Evolutionary conservation across 805 yeast genomes (phyloP).

Genomic region (Lachancea nothofagi): DNA sequence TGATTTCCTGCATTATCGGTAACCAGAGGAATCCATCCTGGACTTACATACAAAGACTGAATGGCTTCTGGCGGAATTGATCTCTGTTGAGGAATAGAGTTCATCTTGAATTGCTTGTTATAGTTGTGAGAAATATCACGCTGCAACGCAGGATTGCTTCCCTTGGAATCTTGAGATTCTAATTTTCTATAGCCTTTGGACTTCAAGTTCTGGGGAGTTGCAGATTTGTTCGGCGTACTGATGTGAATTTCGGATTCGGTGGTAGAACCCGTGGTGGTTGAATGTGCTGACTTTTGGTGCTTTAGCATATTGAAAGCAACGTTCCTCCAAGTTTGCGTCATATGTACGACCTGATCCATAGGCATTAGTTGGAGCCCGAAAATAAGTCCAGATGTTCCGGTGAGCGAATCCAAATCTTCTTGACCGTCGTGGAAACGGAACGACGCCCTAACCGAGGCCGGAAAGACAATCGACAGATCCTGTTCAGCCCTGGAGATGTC

Average conservation of each 20-base stretch:
- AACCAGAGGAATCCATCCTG: constrained; percentile 86
- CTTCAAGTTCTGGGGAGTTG: constrained; percentile 21
- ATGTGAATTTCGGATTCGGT: constrained; percentile 5
- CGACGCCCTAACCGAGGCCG: constrained; percentile 77
- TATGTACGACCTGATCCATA: constrained; percentile 71
- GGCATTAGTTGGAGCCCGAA: constrained; percentile 79
- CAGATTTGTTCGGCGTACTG: constrained; percentile 19
- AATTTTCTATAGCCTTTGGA: constrained; percentile 26
- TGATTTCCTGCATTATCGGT: constrained; percentile 90
- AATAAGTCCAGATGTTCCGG: constrained; percentile 64
- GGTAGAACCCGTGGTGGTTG: not conserved
- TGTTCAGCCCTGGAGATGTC: constrained; percentile 81
- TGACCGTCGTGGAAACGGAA: constrained; percentile 88
- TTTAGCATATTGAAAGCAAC: constrained; percentile 46
- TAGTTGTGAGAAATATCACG: constrained; percentile 17
- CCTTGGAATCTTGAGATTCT: constrained; percentile 14
- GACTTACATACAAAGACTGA: constrained; percentile 77
- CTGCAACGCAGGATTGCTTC: constrained; percentile 20
- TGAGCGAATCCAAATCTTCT: constrained; percentile 64
- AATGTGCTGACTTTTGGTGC: constrained; percentile 16
- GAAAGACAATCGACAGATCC: constrained; percentile 69
- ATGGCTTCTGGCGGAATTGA: constrained; percentile 75
- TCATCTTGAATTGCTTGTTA: constrained; percentile 35
- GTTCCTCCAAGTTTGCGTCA: constrained; percentile 80
- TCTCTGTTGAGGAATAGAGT: constrained; percentile 46